These are phyloP conservation scores for Aegilops speltoides DNA, from an alignment of 176 grass and related monocot genomes.

Conservation along the genomic window DNA sequence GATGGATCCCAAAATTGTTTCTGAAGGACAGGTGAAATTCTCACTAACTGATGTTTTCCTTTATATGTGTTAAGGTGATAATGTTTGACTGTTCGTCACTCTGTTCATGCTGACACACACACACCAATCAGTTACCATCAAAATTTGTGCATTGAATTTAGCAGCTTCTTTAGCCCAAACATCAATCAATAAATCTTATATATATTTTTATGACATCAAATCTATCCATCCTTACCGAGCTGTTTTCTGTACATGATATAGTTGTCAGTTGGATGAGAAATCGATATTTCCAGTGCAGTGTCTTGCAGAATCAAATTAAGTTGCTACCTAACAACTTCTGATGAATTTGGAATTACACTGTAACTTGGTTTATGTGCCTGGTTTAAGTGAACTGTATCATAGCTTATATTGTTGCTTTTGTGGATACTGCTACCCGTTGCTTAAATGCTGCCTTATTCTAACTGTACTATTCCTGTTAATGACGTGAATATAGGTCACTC, in stretches of 20 bases:
- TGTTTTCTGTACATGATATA: not conserved
- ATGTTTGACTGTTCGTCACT: not conserved
- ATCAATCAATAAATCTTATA: not conserved
- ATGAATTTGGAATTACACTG: not conserved
- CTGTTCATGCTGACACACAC: not conserved
- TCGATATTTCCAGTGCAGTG: not conserved
- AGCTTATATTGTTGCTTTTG: not conserved
- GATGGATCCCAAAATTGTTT: conserved; percentile 53
- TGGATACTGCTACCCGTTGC: not conserved
- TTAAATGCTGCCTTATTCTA: not conserved
- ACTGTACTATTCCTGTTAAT: not conserved
- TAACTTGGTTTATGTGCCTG: not conserved
- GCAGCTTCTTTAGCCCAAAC: not conserved
- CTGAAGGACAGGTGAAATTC: conserved; percentile 18
- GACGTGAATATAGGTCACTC: not conserved
- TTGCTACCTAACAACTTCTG: not conserved
- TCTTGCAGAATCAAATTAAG: not conserved
- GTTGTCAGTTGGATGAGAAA: not conserved
- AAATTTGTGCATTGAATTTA: not conserved
- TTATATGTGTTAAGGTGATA: not conserved
- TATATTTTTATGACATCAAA: not conserved
- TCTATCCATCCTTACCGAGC: not conserved
- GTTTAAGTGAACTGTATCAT: not conserved
- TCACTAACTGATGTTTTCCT: too few species aligned
- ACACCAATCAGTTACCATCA: not conserved